Conservation (phyloP, 208 protist species). For the Angomonas deanei region DNA sequence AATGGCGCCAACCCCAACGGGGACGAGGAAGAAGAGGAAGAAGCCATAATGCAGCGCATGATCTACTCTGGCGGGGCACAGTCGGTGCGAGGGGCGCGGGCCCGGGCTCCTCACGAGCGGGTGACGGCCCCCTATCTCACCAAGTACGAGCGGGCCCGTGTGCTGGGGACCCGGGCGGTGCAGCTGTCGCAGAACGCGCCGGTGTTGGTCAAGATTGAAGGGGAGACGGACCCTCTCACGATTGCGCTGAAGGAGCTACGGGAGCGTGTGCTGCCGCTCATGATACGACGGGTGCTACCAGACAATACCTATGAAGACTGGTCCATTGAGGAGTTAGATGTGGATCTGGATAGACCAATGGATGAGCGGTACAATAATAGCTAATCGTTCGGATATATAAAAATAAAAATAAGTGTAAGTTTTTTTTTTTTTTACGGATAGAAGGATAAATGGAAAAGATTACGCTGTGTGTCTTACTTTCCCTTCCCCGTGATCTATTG, state of each 20-base stretch:
- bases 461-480: not conserved
- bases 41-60: constrained; percentile 15
- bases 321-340: constrained; percentile 74
- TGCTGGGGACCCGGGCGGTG: constrained; percentile 97
- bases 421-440: constrained; percentile 5
- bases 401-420: not conserved
- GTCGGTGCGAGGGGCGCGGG: constrained; percentile 27
- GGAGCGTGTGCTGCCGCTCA: constrained; percentile 97
- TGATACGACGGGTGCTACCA: constrained; percentile 95
- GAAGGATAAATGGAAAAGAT: not conserved
- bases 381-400: constrained; percentile 8
- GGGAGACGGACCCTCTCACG: constrained; percentile 97
- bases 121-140: constrained; percentile 97
- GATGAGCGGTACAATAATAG: constrained; percentile 88
- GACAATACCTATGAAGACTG: constrained; percentile 94
- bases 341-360: constrained; percentile 80
- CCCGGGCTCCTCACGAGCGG: constrained; percentile 47
- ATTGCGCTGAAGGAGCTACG: constrained; percentile 98
- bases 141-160: constrained; percentile 98
- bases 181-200: constrained; percentile 99
- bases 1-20: not conserved
- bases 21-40: constrained; percentile 3
- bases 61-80: constrained; percentile 48
- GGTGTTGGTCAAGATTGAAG: constrained; percentile 95
- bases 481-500: too few relatives aligned